These are phyloP conservation scores for Elsinoe australis DNA, from an alignment of 2,329 filamentous ascomycete species.

Conservation along the genomic window DNA sequence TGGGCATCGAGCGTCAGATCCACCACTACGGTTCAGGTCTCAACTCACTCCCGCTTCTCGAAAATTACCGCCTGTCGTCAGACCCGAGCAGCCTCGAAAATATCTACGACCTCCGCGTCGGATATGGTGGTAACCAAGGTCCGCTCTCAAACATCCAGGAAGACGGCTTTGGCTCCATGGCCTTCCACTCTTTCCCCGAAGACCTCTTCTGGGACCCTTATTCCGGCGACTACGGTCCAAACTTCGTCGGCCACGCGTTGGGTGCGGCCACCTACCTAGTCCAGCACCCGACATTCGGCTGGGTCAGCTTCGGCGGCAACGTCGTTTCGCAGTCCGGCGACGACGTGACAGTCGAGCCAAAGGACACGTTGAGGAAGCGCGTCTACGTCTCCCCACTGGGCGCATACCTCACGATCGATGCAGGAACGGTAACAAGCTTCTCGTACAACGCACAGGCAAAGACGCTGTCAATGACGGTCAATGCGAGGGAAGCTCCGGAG, in stretches of 20 bases:
- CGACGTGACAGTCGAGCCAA: conserved; percentile 36
- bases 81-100: conserved; percentile 28
- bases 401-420: conserved; percentile 37
- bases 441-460: conserved; percentile 29
- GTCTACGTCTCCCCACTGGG: conserved; percentile 45
- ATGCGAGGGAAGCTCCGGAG: conserved; percentile 6
- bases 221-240: conserved; percentile 51
- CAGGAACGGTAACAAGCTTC: conserved; percentile 38
- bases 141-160: conserved; percentile 50
- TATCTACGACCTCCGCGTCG: conserved; percentile 46
- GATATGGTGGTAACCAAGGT: conserved; percentile 47
- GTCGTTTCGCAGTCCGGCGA: conserved; percentile 25
- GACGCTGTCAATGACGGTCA: conserved; percentile 21
- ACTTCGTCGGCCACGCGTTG: conserved; percentile 46
- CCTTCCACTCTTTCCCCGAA: conserved; percentile 52
- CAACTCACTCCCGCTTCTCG: conserved; percentile 49
- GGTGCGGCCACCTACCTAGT: conserved; percentile 46
- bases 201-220: conserved; percentile 51
- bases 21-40: conserved; percentile 56
- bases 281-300: conserved; percentile 38
- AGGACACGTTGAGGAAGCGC: conserved; percentile 42
- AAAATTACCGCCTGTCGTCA: conserved; percentile 43
- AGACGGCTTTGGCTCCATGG: conserved; percentile 48
- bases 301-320: conserved; percentile 46
- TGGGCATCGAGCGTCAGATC: conserved; percentile 43